phyloP scores from a whole-genome alignment of 2,329 filamentous ascomycete species.

The Dichotomopilus funicola region DNA sequence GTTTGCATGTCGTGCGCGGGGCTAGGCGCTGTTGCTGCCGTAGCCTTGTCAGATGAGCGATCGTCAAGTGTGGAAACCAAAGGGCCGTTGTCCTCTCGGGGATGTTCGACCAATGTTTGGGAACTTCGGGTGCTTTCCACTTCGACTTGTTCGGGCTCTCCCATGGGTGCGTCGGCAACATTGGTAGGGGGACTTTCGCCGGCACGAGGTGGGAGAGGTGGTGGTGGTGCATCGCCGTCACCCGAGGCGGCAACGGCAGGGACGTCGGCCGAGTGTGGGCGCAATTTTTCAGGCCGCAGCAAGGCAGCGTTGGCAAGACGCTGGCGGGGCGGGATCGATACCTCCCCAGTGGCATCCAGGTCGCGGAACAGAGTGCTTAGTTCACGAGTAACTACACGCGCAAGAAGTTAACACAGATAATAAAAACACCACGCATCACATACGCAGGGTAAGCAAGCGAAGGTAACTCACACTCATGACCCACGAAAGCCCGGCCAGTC shows the following conservation, averaged over 20 bases:
- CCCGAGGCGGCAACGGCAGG: constrained; percentile 6
- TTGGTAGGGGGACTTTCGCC: constrained; percentile 18
- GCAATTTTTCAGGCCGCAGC: constrained; percentile 30
- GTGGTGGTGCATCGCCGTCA: constrained; percentile 38
- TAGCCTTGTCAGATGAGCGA: constrained; percentile 6
- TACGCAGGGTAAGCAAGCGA: not conserved
- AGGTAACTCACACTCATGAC: constrained; percentile 63
- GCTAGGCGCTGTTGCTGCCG: constrained; percentile 13
- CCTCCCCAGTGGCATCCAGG: constrained; percentile 57
- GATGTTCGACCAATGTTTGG: constrained; percentile 44
- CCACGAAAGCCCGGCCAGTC: constrained; percentile 28
- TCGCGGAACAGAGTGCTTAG: constrained; percentile 63
- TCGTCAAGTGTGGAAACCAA: constrained; percentile 30
- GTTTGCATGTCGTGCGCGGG: constrained; percentile 10
- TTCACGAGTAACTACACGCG: constrained; percentile 60
- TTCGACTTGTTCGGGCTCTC: constrained; percentile 30
- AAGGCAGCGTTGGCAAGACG: constrained; percentile 76
- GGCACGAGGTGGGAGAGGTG: constrained; percentile 40
- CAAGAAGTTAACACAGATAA: not conserved
- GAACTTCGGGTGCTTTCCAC: constrained; percentile 44
- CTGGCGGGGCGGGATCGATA: constrained; percentile 63
- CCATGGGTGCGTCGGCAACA: constrained; percentile 23
- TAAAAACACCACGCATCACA: not conserved
- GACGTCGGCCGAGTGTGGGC: constrained; percentile 10
- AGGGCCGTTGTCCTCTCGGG: constrained; percentile 32